phyloP scores from a whole-genome alignment of 371 early-diverging fungal genomes.

The Parasitella parasitica region DNA sequence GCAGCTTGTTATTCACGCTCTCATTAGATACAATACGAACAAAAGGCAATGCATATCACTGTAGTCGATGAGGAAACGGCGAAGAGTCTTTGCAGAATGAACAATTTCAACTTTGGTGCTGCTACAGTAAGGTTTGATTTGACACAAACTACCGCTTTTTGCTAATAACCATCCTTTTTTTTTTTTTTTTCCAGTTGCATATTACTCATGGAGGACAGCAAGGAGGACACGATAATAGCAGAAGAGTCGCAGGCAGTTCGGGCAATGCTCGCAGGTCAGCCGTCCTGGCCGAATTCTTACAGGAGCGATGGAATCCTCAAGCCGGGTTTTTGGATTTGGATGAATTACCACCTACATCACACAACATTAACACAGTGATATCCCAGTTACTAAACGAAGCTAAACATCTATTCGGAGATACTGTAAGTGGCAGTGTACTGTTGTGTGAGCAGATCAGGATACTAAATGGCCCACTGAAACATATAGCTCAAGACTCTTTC shows the following conservation, averaged over 20 bases:
- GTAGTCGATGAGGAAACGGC: constrained; percentile 21
- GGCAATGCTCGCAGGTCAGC: constrained; percentile 10
- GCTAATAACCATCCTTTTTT: neutral
- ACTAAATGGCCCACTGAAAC: neutral
- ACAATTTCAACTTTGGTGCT: constrained; percentile 25
- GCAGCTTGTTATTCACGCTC: no score
- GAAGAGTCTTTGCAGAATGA: constrained; percentile 26
- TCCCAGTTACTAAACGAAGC: constrained; percentile 52
- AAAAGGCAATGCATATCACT: constrained; percentile 23
- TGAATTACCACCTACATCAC: constrained; percentile 38
- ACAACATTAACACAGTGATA: constrained; percentile 37
- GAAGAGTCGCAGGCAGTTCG: neutral
- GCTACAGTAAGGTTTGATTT: constrained; percentile 8
- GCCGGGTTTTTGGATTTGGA: constrained; percentile 53
- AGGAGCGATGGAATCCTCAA: constrained; percentile 49
- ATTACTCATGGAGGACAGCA: neutral
- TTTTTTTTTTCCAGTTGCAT: no score
- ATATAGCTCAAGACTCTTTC: constrained; percentile 56
- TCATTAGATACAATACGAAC: constrained; percentile 16
- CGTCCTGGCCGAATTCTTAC: constrained; percentile 37
- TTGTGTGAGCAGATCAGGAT: no score
- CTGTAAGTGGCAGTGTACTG: constrained; percentile 18
- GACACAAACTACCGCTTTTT: neutral
- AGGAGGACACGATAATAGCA: neutral
- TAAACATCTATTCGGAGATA: constrained; percentile 49